Evolutionary conservation across 768 basidiomycete genomes (phyloP).

Genomic region (Auriscalpium orientale): DNA sequence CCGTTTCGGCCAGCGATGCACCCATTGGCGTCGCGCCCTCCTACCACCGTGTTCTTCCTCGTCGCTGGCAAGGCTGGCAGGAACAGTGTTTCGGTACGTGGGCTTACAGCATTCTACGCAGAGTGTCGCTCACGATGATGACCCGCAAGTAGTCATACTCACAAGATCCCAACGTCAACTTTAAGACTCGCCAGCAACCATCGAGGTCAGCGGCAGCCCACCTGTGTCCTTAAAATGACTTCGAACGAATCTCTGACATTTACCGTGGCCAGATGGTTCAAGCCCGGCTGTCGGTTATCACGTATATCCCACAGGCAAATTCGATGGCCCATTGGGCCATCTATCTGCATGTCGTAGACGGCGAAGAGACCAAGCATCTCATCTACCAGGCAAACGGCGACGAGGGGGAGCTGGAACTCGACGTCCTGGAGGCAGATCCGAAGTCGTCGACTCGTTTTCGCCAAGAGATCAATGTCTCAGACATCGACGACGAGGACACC

Average conservation of each 20-base stretch:
- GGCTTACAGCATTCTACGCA: too few species aligned
- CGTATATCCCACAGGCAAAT: background rate
- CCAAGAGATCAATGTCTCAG: background rate
- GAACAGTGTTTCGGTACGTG: too few species aligned
- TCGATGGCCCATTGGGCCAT: background rate
- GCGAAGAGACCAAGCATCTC: background rate
- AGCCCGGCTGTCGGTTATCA: background rate
- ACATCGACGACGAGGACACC: background rate
- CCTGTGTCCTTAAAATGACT: too few species aligned
- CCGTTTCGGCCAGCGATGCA: too few species aligned
- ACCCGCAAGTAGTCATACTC: too few species aligned
- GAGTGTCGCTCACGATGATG: too few species aligned
- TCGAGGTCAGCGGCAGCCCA: too few species aligned
- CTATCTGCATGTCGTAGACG: background rate
- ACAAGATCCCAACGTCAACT: too few species aligned
- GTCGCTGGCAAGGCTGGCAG: too few species aligned
- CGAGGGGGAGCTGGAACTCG: background rate
- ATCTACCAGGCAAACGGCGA: background rate
- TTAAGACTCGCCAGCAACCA: too few species aligned
- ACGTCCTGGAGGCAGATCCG: background rate
- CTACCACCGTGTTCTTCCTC: too few species aligned
- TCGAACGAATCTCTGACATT: background rate
- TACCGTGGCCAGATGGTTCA: background rate
- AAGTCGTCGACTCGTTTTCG: background rate
- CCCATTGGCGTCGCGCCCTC: too few species aligned